Conservation (phyloP, 1,139 yeast genomes). For the Nakaseomyces bracarensis region DNA sequence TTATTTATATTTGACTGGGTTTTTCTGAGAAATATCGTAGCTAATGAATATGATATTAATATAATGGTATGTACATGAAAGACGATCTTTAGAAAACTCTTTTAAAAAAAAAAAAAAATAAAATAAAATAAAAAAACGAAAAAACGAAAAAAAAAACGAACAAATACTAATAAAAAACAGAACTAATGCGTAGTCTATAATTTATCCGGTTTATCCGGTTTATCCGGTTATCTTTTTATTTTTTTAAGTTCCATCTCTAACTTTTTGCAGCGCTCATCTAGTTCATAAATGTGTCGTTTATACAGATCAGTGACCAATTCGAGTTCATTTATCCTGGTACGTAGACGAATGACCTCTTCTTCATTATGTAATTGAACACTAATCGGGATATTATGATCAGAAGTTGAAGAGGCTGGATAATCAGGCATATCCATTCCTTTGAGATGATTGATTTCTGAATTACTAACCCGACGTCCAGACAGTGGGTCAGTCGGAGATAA, state of each 20-base stretch:
- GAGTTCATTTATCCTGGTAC: constrained; percentile 77
- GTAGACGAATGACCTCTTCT: constrained; percentile 47
- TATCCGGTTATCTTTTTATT: constrained; percentile 2
- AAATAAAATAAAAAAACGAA: too few species aligned
- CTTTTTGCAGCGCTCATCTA: constrained; percentile 39
- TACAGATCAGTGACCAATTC: constrained; percentile 85
- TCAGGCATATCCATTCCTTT: not conserved
- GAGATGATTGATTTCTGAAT: not conserved
- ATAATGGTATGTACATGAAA: too few species aligned
- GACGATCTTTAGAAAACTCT: too few species aligned
- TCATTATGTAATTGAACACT: constrained; percentile 18
- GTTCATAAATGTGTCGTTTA: constrained; percentile 70
- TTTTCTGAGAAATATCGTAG: too few species aligned
- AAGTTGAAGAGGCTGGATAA: not conserved
- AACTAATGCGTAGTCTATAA: too few species aligned
- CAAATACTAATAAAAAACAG: not conserved
- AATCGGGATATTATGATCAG: constrained; percentile 1
- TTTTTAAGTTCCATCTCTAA: constrained; percentile 16
- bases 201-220: too few species aligned
- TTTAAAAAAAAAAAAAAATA: too few species aligned
- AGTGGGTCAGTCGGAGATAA: not conserved
- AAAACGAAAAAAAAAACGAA: too few species aligned
- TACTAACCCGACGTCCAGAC: not conserved
- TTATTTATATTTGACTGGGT: too few species aligned
- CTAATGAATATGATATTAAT: too few species aligned